Conservation (phyloP, 2,329 filamentous ascomycete species). For the Fusarium burgessii region DNA sequence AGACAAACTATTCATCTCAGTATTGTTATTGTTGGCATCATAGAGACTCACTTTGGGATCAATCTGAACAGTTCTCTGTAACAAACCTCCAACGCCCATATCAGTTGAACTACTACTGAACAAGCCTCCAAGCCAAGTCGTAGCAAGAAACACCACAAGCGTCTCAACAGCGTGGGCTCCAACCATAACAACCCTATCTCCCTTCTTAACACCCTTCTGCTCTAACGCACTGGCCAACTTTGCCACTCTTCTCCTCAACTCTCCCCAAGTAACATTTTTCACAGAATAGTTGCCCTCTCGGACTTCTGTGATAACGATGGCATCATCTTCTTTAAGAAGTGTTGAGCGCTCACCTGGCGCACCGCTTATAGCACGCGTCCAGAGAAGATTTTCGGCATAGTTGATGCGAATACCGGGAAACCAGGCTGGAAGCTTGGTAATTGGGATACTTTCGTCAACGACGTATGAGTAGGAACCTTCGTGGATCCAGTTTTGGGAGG, state of each 20-base stretch:
- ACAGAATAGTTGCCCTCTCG: constrained; percentile 72
- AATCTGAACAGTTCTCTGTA: constrained; percentile 81
- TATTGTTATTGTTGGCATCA: too few species aligned
- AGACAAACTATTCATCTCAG: constrained; percentile 67
- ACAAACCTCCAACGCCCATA: constrained; percentile 82
- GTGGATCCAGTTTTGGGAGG: constrained; percentile 70
- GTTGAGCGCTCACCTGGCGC: constrained; percentile 62
- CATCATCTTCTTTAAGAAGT: constrained; percentile 75
- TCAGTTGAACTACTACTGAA: constrained; percentile 84
- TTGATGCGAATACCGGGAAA: constrained; percentile 81
- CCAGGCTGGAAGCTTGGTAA: constrained; percentile 80
- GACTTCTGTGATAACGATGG: constrained; percentile 78
- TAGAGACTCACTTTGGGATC: constrained; percentile 68
- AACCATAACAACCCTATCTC: constrained; percentile 81
- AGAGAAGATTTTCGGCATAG: constrained; percentile 85
- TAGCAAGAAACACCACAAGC: constrained; percentile 76
- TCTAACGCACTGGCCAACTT: constrained; percentile 74
- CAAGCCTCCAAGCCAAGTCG: constrained; percentile 76
- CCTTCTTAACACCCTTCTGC: constrained; percentile 72
- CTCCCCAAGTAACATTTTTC: constrained; percentile 73
- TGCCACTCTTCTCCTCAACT: constrained; percentile 71
- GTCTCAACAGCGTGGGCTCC: constrained; percentile 82
- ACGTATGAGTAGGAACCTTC: constrained; percentile 68
- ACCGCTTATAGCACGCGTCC: constrained; percentile 59
- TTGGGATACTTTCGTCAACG: constrained; percentile 76